Conservation (phyloP, 768 basidiomycete genomes). For the Lanmaoa pseudosensibilis region DNA sequence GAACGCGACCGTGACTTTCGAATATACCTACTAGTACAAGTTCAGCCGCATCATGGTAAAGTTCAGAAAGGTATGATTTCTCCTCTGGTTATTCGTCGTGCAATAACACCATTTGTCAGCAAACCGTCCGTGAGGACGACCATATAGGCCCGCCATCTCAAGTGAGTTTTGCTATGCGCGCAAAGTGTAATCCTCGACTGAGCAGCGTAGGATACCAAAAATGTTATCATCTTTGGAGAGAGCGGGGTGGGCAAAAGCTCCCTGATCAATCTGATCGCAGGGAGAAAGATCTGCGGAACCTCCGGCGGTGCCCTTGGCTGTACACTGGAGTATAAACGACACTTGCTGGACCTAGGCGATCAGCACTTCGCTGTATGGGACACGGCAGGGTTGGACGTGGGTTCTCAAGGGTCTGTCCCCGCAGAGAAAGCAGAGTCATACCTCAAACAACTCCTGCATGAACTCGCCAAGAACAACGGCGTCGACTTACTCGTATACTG, state of each 20-base stretch:
- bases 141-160: neutral
- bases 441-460: constrained; percentile 37
- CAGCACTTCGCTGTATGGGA: constrained; percentile 33
- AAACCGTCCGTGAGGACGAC: constrained; percentile 1
- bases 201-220: constrained; percentile 22
- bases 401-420: constrained; percentile 25
- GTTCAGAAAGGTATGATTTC: constrained; percentile 15
- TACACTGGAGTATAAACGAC: constrained; percentile 33
- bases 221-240: constrained; percentile 45
- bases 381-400: constrained; percentile 36
- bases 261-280: constrained; percentile 42
- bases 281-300: constrained; percentile 22
- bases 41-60: neutral
- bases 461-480: constrained; percentile 35
- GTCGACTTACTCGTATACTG: constrained; percentile 43
- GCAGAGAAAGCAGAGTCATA: constrained; percentile 33
- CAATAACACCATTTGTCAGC: constrained; percentile 16
- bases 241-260: constrained; percentile 45
- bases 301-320: constrained; percentile 37
- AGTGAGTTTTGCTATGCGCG: constrained; percentile 9
- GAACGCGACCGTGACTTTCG: constrained; percentile 2
- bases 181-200: neutral
- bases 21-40: neutral
- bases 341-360: constrained; percentile 22
- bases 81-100: neutral